Conservation (phyloP, 495 filamentous ascomycete species). For the Amphirosellinia nigrospora region DNA sequence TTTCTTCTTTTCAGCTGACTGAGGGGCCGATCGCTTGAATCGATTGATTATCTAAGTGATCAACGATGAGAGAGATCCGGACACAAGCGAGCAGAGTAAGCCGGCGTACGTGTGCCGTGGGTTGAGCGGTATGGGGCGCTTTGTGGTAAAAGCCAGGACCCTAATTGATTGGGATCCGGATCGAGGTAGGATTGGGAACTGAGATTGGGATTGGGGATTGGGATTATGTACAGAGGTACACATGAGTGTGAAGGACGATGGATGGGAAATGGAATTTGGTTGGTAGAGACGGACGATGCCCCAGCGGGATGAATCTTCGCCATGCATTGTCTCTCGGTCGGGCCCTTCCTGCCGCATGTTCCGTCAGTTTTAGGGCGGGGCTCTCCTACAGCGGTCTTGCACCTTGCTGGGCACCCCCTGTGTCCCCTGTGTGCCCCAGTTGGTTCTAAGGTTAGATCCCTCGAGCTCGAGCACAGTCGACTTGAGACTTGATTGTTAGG, state of each 20-base stretch:
- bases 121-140: background rate
- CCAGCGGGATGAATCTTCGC: conserved; percentile 1
- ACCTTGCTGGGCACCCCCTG: conserved; percentile 1
- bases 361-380: conserved; percentile 16
- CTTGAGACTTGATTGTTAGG: background rate
- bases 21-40: conserved; percentile 12
- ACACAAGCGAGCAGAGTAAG: conserved; percentile 13
- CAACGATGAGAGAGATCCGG: background rate
- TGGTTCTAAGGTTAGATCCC: too few relatives aligned
- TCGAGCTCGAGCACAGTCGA: background rate
- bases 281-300: conserved; percentile 5
- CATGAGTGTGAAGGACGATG: background rate
- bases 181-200: background rate
- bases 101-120: background rate
- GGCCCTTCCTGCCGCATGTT: conserved; percentile 17
- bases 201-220: background rate
- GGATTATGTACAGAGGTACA: background rate
- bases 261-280: background rate
- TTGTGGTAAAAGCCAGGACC: background rate
- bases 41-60: conserved; percentile 3
- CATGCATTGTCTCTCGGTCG: conserved; percentile 23
- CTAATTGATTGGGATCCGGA: conserved; percentile 4
- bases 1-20: conserved; percentile 20
- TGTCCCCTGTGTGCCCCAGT: too few relatives aligned
- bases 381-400: conserved; percentile 1